Percentiles rank a stretch among this genome's conserved stretches.
These are phyloP conservation scores for Camellia granthamiana DNA, from an alignment of 148 eudicot genomes.

Conservation along the genomic window DNA sequence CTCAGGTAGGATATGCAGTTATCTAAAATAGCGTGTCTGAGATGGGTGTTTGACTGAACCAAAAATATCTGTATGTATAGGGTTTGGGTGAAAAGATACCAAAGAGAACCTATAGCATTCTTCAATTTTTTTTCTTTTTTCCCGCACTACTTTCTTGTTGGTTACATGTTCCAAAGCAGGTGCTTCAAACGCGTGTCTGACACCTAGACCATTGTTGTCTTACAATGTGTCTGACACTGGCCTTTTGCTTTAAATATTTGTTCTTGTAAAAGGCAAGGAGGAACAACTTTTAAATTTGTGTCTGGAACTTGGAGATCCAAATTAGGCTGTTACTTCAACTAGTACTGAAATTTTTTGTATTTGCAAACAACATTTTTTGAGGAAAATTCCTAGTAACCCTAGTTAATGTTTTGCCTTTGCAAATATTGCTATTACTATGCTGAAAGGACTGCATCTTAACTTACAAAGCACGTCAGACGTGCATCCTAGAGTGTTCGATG, in stretches of 20 bases:
- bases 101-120: neutral
- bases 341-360: neutral
- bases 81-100: neutral
- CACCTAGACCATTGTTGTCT: neutral
- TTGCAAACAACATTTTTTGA: neutral
- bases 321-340: neutral
- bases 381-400: neutral
- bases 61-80: neutral
- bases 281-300: neutral
- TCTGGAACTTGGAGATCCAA: neutral
- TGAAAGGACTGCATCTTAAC: neutral
- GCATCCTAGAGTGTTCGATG: neutral
- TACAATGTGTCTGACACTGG: neutral
- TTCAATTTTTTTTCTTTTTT: neutral
- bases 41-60: neutral
- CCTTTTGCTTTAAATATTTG: neutral
- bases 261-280: neutral
- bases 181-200: neutral
- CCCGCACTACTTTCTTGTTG: slow-evolving; percentile 6
- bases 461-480: neutral
- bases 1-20: neutral
- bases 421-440: neutral
- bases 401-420: neutral
- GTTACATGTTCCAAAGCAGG: neutral
- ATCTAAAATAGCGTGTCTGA: neutral